Conservation (phyloP, 148 eudicot species). For the Fagopyrum esculentum region DNA sequence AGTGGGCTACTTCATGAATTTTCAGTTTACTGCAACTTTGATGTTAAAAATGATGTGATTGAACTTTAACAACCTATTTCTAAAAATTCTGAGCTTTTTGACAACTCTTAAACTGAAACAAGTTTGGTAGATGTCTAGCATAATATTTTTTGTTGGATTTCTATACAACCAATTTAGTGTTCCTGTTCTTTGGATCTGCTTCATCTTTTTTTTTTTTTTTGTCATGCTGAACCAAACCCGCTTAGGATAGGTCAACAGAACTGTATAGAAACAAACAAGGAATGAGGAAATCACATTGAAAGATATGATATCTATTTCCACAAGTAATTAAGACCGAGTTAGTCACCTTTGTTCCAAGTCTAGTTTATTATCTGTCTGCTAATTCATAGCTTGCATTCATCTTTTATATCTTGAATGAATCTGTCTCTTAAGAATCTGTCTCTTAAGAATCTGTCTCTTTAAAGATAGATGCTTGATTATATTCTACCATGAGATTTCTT, state of each 20-base stretch:
- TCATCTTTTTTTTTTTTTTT: neutral
- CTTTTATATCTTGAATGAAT: neutral
- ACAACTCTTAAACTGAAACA: neutral
- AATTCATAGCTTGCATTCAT: neutral
- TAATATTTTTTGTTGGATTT: neutral
- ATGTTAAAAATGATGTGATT: conserved; percentile 1
- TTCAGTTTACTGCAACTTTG: neutral
- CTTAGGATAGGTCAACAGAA: no score
- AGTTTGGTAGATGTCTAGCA: neutral
- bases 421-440: neutral
- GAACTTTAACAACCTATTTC: neutral
- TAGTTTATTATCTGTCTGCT: neutral
- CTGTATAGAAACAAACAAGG: no score
- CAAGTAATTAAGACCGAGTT: no score
- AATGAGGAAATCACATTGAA: no score
- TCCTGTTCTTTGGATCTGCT: neutral
- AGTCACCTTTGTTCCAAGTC: neutral
- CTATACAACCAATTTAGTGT: neutral
- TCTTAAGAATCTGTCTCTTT: conserved; percentile 6
- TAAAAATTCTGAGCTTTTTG: neutral
- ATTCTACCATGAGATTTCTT: neutral
- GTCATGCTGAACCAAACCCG: neutral
- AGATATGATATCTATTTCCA: no score
- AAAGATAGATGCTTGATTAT: neutral
- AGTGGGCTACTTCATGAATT: neutral